These are phyloP conservation scores for Eragrostis nindensis DNA, from an alignment of 176 grass and related monocot species.

Conservation along the genomic window DNA sequence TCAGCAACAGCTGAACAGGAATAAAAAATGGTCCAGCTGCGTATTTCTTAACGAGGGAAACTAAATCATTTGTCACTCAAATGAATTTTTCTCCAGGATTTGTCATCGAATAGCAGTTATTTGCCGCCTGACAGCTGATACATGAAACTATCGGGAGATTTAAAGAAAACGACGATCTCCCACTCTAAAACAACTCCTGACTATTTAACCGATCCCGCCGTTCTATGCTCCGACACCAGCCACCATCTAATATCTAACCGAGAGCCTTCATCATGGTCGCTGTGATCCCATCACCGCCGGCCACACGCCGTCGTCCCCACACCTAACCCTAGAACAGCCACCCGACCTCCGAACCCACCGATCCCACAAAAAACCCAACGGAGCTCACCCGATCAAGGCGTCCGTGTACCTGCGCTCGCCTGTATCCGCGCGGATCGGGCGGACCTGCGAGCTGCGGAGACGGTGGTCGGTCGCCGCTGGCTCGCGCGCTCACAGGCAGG, in stretches of 20 bases:
- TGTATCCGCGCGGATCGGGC: background rate
- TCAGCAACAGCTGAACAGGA: background rate
- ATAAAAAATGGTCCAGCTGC: background rate
- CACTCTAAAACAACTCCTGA: too few species aligned
- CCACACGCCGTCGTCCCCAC: background rate
- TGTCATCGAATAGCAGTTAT: background rate
- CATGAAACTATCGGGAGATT: background rate
- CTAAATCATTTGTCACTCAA: background rate
- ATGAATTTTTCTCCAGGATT: background rate
- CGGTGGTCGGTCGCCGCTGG: conserved; percentile 4
- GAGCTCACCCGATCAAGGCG: background rate
- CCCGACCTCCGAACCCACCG: background rate
- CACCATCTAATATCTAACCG: background rate
- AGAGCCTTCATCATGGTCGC: conserved; percentile 9
- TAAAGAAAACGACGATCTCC: too few species aligned
- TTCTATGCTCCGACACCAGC: too few species aligned
- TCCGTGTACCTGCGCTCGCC: conserved; percentile 5
- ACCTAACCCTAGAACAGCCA: conserved; percentile 42
- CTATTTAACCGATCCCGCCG: too few species aligned
- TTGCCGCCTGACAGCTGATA: background rate
- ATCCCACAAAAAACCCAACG: background rate
- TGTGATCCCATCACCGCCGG: background rate
- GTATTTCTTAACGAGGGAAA: background rate
- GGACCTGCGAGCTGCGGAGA: conserved; percentile 24
- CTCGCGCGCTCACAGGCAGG: background rate